These are phyloP conservation scores for Catunica adiposa DNA, from an alignment of 2,329 filamentous ascomycete genomes.

Conservation along the genomic window DNA sequence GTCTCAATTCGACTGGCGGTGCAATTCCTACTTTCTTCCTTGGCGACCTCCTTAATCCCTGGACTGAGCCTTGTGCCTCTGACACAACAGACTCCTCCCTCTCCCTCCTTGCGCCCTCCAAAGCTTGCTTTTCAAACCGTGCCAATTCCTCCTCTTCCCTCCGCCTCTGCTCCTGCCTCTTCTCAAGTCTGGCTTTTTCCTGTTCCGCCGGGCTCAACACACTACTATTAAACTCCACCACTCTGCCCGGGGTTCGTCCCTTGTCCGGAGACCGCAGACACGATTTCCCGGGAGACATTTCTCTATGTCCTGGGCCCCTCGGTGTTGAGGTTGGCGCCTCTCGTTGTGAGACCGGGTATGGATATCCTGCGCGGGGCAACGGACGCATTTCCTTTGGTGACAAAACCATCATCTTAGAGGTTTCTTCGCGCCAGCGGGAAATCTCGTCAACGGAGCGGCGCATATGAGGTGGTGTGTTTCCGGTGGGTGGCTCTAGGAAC, in stretches of 20 bases:
- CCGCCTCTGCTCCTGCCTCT: background rate
- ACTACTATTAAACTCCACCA: constrained; percentile 41
- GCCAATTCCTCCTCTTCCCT: constrained; percentile 8
- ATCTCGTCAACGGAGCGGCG: constrained; percentile 28
- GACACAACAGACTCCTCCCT: constrained; percentile 3
- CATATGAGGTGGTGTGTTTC: constrained; percentile 23
- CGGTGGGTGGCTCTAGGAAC: background rate
- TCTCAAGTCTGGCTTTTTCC: constrained; percentile 16
- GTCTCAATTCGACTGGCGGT: constrained; percentile 9
- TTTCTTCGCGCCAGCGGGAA: constrained; percentile 26
- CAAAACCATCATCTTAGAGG: constrained; percentile 18
- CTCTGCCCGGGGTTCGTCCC: constrained; percentile 38
- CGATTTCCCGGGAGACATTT: constrained; percentile 40
- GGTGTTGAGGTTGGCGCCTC: background rate
- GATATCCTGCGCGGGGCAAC: constrained; percentile 23
- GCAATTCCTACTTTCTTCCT: constrained; percentile 6
- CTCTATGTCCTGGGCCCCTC: constrained; percentile 28
- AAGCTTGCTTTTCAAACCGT: constrained; percentile 9
- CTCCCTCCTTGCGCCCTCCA: constrained; percentile 15
- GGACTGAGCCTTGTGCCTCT: background rate
- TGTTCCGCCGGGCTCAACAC: constrained; percentile 31
- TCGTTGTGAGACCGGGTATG: background rate
- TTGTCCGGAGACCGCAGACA: constrained; percentile 41
- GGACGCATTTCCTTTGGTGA: constrained; percentile 15
- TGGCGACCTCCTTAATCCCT: background rate